These are phyloP conservation scores for Calonectria multiphialidica DNA, from an alignment of 2,329 filamentous ascomycete species.

Conservation along the genomic window DNA sequence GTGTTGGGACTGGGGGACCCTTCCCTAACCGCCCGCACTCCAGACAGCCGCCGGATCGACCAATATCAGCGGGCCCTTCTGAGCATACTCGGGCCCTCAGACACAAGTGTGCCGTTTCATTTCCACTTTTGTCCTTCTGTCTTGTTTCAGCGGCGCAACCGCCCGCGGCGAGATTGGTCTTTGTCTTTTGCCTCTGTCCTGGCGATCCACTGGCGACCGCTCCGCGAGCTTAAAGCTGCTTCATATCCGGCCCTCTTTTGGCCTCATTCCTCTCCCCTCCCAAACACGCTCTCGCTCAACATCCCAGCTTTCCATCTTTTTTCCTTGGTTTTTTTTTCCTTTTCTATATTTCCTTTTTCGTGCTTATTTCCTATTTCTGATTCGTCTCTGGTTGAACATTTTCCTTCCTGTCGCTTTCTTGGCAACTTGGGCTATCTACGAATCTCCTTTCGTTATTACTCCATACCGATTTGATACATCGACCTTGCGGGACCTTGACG, in stretches of 20 bases:
- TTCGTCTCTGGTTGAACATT: slow-evolving; percentile 44
- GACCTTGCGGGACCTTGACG: slow-evolving; percentile 25
- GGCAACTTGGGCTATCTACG: slow-evolving; percentile 31
- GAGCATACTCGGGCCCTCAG: slow-evolving; percentile 56
- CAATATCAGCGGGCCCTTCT: slow-evolving; percentile 63
- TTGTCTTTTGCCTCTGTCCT: slow-evolving; percentile 33
- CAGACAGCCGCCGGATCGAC: slow-evolving; percentile 63
- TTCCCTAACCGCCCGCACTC: slow-evolving; percentile 42
- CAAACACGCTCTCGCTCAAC: slow-evolving; percentile 43
- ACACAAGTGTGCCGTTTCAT: slow-evolving; percentile 68
- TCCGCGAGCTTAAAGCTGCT: slow-evolving; percentile 46
- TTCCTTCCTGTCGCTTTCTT: slow-evolving; percentile 39
- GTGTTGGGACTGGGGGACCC: slow-evolving; percentile 12
- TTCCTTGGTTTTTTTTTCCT: slow-evolving; percentile 29
- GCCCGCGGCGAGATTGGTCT: slow-evolving; percentile 46
- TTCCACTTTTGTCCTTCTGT: slow-evolving; percentile 43
- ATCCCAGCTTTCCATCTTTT: slow-evolving; percentile 30
- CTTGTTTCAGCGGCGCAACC: slow-evolving; percentile 47
- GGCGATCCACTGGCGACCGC: slow-evolving; percentile 39
- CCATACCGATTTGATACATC: slow-evolving; percentile 25
- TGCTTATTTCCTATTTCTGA: slow-evolving; percentile 38
- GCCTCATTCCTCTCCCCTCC: slow-evolving; percentile 40
- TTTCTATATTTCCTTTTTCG: slow-evolving; percentile 41
- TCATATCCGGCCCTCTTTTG: slow-evolving; percentile 43
- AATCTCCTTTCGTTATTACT: slow-evolving; percentile 26